Evolutionary conservation across 2,329 filamentous ascomycete species (phyloP), one percentile per base, ranked within the genome.

Genomic region (Claviceps sp.): DNA sequence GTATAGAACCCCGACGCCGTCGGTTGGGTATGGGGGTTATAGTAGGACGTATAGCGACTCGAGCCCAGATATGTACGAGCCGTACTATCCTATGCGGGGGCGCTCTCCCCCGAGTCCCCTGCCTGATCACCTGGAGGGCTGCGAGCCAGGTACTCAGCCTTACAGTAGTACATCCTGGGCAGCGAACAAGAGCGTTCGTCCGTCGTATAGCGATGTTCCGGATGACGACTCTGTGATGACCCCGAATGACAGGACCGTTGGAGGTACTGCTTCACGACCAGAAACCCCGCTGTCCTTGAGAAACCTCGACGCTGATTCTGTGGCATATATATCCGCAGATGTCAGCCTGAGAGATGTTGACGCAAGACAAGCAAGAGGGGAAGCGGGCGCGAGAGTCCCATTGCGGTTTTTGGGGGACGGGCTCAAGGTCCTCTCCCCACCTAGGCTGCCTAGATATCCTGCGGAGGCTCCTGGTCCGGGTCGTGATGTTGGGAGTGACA

Each of bases 81-180:
- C 68, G 1, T 71, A 72, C 58, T 74, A 72, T 56, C 72, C 73
- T 5, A 68, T 67, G 11, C 67, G 77, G 45, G 77, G 77, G 5
- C 70, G 77, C 34, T 80, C 77, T 24, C 76, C 76, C 1, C 74
- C 76, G 0, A 77, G 75, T 42, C 73, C 73, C 13, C 60, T 72
- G 38, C 72, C 73, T 20, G 74, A 68, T 54, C 68, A 73, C 54
- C 63, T 65, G 50, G 72, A 67, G 47, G 60, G 62, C 47, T 64
- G 63, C 53, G 65, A 67, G 26, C 60, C 63, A 20, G 60, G 63
- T 24, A 57, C 59, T 38, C 55, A 58, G 3, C 52, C 57, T 4
- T 60, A 62, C n/a, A 58, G 62, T 44, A 57, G 62, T n/a, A 62
- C 67, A 20, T 63, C 61, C 1, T 70, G 68, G 66, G 67, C 70